Conservation (phyloP, 2,329 filamentous ascomycete genomes). For the Calcarisporium arbuscula region DNA sequence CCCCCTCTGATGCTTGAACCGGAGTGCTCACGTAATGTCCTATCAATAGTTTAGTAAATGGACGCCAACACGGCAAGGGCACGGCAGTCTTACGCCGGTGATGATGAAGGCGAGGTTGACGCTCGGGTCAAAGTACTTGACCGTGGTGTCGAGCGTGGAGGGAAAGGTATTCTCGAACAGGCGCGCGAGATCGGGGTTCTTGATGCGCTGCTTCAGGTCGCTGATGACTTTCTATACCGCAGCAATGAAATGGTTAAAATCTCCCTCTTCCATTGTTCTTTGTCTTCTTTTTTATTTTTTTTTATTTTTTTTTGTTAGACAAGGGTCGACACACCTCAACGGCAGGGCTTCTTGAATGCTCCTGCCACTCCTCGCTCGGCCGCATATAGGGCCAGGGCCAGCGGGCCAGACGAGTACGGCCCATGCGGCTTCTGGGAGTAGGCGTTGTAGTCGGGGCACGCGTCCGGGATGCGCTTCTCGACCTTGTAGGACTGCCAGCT, state of each 20-base stretch:
- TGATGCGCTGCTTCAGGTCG: slow-evolving; percentile 32
- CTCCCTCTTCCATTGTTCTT: too few relatives aligned
- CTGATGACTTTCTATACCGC: slow-evolving; percentile 17
- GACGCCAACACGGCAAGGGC: slow-evolving; percentile 56
- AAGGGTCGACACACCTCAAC: slow-evolving; percentile 15
- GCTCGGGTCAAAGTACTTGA: slow-evolving; percentile 66
- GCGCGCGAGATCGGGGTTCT: slow-evolving; percentile 61
- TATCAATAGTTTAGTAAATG: slow-evolving; percentile 2
- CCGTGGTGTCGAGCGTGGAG: slow-evolving; percentile 76
- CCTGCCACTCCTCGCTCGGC: slow-evolving; percentile 17
- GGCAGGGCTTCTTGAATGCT: slow-evolving; percentile 21
- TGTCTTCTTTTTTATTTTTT: too few relatives aligned
- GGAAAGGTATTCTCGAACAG: slow-evolving; percentile 81
- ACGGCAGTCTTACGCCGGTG: slow-evolving; percentile 64
- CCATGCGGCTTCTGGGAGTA: slow-evolving; percentile 16
- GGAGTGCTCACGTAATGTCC: slow-evolving; percentile 17
- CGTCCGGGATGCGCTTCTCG: slow-evolving; percentile 12
- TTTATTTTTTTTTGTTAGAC: background rate
- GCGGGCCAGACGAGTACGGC: slow-evolving; percentile 14
- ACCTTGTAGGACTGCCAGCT: slow-evolving; percentile 7
- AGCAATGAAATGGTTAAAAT: background rate
- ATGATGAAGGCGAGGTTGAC: slow-evolving; percentile 69
- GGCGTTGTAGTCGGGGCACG: slow-evolving; percentile 17
- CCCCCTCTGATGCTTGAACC: background rate
- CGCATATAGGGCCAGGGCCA: slow-evolving; percentile 20